Percentiles rank a stretch among this genome's conserved stretches.
These are phyloP conservation scores for Corallochytrium limacisporum DNA, from an alignment of 78 protist species.

Conservation along the genomic window DNA sequence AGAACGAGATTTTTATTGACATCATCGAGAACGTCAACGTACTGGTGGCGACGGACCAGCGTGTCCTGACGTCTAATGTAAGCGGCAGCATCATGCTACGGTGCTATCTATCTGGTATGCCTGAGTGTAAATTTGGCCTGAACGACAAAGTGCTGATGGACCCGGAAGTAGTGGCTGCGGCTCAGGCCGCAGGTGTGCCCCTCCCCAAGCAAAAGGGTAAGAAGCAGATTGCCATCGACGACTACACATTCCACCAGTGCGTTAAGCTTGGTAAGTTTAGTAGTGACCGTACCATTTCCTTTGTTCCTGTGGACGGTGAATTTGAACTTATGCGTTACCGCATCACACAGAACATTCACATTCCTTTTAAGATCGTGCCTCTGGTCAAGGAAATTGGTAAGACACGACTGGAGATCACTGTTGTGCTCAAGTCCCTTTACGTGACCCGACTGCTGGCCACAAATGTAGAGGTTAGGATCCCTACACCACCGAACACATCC, in stretches of 20 bases:
- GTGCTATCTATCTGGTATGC: constrained; percentile 89
- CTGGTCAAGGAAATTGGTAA: constrained; percentile 70
- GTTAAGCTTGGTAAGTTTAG: constrained; percentile 87
- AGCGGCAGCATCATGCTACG: constrained; percentile 73
- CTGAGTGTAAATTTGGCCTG: constrained; percentile 95
- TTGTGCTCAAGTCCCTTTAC: constrained; percentile 45
- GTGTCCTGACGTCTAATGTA: constrained; percentile 50
- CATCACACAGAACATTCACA: constrained; percentile 71
- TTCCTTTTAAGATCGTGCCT: constrained; percentile 82
- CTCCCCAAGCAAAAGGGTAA: background rate
- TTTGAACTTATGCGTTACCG: constrained; percentile 94
- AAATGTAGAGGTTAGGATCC: constrained; percentile 47
- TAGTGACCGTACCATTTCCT: constrained; percentile 72
- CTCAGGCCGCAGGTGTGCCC: background rate
- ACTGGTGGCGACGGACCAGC: constrained; percentile 13
- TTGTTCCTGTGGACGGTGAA: constrained; percentile 98
- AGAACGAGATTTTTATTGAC: constrained; percentile 91
- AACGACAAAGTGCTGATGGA: constrained; percentile 83
- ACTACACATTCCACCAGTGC: constrained; percentile 89
- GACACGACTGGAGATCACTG: constrained; percentile 72
- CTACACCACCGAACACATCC: constrained; percentile 88
- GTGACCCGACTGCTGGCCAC: constrained; percentile 2
- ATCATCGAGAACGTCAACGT: constrained; percentile 64
- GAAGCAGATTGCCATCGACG: constrained; percentile 63
- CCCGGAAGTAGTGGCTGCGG: background rate